Percentiles rank a stretch among this genome's conserved stretches.
These are phyloP conservation scores for Neofusicoccum parvum DNA, from an alignment of 2,329 filamentous ascomycete species.

Conservation along the genomic window DNA sequence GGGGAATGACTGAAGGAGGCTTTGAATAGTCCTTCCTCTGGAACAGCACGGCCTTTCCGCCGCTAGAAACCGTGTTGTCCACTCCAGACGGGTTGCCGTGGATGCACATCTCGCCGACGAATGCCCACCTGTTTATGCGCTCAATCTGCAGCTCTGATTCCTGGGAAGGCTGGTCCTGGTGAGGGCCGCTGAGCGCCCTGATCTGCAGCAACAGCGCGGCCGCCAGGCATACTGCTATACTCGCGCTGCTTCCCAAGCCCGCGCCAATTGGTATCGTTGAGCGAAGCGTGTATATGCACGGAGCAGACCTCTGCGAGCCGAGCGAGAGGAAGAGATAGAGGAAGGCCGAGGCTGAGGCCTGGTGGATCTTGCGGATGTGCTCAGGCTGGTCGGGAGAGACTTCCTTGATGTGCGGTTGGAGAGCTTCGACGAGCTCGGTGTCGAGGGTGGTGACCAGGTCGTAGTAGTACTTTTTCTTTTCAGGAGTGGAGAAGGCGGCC, in stretches of 20 bases:
- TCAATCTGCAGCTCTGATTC: slow-evolving; percentile 91
- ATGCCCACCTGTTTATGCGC: slow-evolving; percentile 96
- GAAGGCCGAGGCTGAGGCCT: slow-evolving; percentile 79
- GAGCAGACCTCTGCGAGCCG: slow-evolving; percentile 75
- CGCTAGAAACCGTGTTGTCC: slow-evolving; percentile 92
- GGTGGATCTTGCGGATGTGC: slow-evolving; percentile 79
- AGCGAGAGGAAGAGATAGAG: slow-evolving; percentile 91
- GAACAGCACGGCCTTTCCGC: slow-evolving; percentile 93
- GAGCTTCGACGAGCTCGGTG: slow-evolving; percentile 74
- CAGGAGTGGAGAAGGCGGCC: slow-evolving; percentile 74
- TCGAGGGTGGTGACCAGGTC: slow-evolving; percentile 80
- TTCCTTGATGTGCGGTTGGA: slow-evolving; percentile 74
- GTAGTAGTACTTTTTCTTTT: slow-evolving; percentile 95
- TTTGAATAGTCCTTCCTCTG: slow-evolving; percentile 75
- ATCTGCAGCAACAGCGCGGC: slow-evolving; percentile 85
- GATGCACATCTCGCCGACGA: slow-evolving; percentile 95
- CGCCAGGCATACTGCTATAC: slow-evolving; percentile 85
- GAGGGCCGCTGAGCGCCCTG: slow-evolving; percentile 83
- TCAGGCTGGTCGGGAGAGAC: slow-evolving; percentile 70
- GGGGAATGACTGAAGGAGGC: slow-evolving; percentile 72
- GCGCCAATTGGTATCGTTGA: slow-evolving; percentile 93
- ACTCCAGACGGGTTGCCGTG: slow-evolving; percentile 96
- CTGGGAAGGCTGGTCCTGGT: slow-evolving; percentile 83
- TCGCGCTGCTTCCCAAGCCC: slow-evolving; percentile 91
- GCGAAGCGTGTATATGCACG: slow-evolving; percentile 85